Evolutionary conservation across 306 rosid genomes (phyloP).

Genomic region (Begonia loranthoides): DNA sequence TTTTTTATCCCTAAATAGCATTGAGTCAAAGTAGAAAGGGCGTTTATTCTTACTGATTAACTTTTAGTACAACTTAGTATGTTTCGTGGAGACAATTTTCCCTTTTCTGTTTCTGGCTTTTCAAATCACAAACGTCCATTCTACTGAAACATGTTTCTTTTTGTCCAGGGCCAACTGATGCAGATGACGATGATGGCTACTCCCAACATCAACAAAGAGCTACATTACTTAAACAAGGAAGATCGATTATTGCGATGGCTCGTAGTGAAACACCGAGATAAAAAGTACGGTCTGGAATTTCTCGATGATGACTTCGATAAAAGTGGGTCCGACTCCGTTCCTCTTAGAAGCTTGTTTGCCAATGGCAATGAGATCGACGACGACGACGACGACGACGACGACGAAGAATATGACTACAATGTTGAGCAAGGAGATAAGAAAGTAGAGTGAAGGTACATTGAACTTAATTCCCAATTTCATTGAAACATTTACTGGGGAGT

Average conservation of each 20-base stretch:
- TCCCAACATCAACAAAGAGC: conserved; percentile 80
- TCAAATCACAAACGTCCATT: too few species aligned
- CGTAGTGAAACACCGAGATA: conserved; percentile 54
- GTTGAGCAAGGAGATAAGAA: conserved; percentile 16
- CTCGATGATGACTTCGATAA: conserved; percentile 24
- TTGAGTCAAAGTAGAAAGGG: too few species aligned
- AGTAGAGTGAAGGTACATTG: conserved; percentile 4
- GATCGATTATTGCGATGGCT: conserved; percentile 79
- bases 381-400: conserved; percentile 16
- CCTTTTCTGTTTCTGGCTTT: too few species aligned
- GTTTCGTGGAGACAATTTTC: too few species aligned
- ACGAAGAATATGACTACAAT: conserved; percentile 18
- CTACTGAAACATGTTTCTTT: background rate
- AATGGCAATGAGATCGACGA: background rate
- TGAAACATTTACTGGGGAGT: too few species aligned
- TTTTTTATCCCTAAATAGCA: too few species aligned
- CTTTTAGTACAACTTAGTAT: too few species aligned
- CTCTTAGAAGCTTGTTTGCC: conserved; percentile 9
- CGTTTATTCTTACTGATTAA: too few species aligned
- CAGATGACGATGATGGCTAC: conserved; percentile 96
- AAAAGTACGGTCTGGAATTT: conserved; percentile 32
- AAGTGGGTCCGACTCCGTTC: conserved; percentile 14
- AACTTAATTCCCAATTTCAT: too few species aligned
- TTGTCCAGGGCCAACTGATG: conserved; percentile 65
- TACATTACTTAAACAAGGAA: conserved; percentile 89